phyloP scores from a whole-genome alignment of 2,329 filamentous ascomycete species.

The Calonectria montana region DNA sequence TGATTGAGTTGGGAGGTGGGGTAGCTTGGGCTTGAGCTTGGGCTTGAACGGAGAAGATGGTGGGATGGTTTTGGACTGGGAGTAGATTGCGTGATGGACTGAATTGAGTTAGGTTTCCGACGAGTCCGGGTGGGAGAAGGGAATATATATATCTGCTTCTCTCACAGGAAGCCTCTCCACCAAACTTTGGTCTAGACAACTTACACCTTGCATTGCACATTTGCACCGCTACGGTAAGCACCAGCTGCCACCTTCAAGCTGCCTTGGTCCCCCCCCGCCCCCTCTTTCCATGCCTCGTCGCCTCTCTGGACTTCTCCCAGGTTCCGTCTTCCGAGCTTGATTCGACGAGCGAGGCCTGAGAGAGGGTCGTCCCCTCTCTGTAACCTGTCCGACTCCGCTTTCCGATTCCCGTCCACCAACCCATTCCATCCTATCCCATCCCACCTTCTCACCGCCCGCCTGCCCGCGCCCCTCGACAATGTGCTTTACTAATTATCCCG shows the following conservation, averaged over 20 bases:
- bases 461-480: neutral
- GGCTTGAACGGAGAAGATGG: neutral
- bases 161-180: neutral
- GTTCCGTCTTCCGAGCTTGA: neutral
- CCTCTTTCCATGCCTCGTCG: slow-evolving; percentile 22
- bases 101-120: slow-evolving; percentile 9
- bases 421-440: neutral
- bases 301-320: neutral
- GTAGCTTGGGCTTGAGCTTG: neutral
- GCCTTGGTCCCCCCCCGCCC: neutral
- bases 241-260: neutral
- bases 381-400: neutral
- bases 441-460: neutral
- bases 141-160: slow-evolving; percentile 31
- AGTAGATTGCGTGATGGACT: slow-evolving; percentile 33
- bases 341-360: neutral
- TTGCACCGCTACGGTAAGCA: neutral
- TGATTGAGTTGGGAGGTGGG: slow-evolving; percentile 31
- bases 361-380: neutral
- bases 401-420: neutral
- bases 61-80: slow-evolving; percentile 21
- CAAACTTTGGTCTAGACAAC: neutral
- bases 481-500: slow-evolving; percentile 10
- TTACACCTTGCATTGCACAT: neutral
- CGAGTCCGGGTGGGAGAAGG: neutral